Evolutionary conservation across 768 basidiomycete species (phyloP), one percentile per base, ranked within the genome.

Genomic region (Termitomyces sp.): DNA sequence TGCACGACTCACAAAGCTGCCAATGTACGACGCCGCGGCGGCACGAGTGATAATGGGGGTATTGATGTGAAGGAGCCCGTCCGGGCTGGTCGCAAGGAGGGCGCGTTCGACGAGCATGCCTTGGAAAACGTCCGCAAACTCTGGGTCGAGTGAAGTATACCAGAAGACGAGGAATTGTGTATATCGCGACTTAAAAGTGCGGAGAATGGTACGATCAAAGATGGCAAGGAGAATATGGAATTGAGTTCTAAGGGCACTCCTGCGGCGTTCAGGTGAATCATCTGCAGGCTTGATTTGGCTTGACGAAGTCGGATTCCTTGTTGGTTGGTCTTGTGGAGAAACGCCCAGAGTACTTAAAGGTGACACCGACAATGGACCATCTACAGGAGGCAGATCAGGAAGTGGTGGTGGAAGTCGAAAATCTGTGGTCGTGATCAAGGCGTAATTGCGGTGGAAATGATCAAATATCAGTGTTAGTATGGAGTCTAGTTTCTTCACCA

Each of bases 151-250:
- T 0, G 96, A 98, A 22, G 94, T 82, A 67, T 88, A 93, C 86
- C 93, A 97, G 77, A 99, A 99, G 47, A 98, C 66, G 59, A 99
- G 82, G 74, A 99, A 99, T 66, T 98, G 97, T 14, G 94, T 94
- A 71, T 98, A 97, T 40, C 95, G 90, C 0, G 94, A 97, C 66
- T 95, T 94, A 76, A 97, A 97, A 2, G 97, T 98, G 40, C 87
- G 90, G 50, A 99, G 82, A 68, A 99, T 94, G 38, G 87, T 87
- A 41, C 92, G 85, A 69, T 97, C 93, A 66, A 99, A 99, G 61
- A 98, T 93, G 61, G 88, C 85, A 52, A 99, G 84, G 20, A 99
- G 86, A 30, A 88, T 82, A 63, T 90, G 82, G 70, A 98, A 98
- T 63, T 92, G 91, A 1, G 82, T 68, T 6, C 79, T 79, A 26